Base-by-base conservation (phyloP, 2,329 filamentous ascomycete species). In the Xylariaceae sp. region DNA sequence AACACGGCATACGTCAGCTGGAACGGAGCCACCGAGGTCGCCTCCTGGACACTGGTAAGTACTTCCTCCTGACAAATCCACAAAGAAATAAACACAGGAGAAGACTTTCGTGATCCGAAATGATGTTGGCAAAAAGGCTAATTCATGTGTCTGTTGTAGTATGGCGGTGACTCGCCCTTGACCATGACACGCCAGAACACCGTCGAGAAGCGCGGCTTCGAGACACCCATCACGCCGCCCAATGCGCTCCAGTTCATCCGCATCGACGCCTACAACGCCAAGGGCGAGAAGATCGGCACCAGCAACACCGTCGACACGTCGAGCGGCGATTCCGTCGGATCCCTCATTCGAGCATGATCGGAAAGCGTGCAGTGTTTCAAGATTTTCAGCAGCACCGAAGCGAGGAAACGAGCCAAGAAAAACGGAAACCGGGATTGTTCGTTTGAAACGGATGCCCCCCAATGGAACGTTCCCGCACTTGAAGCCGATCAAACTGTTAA, bases 21-120 rank as follows among this genome's bases (percentile, higher is more conserved):
- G 71, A 73, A 73, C 37, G 70, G 71, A 0, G 71, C 71, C 6
- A 73, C 70, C 0, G 65, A 71, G 51, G 64, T 68, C 2, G 50
- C 22, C 7, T 47, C 47, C 14, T 68, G 64, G 64, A 39, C 51
- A 21, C 36, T 66, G 37, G 55, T 57, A 47, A 50, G 53, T 49
- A 17, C 20, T 38, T 5, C 7, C 5, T 14, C 17, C 1, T 23
- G 5, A 16, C 5, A 16, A 17, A 12, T 19, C 11, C 27, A 32
- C 16, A 32, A 12, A 16, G 12, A 19, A 19, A 20, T n/a, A n/a
- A n/a, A n/a, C n/a, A n/a, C n/a, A n/a, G n/a, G n/a, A n/a, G n/a
- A n/a, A n/a, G n/a, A n/a, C n/a, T n/a, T n/a, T n/a, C n/a, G n/a
- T n/a, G n/a, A n/a, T n/a, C n/a, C n/a, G n/a, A n/a, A n/a, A n/a